phyloP scores from a whole-genome alignment of 2,329 filamentous ascomycete species.

The Hymenoscyphus fraxineus region DNA sequence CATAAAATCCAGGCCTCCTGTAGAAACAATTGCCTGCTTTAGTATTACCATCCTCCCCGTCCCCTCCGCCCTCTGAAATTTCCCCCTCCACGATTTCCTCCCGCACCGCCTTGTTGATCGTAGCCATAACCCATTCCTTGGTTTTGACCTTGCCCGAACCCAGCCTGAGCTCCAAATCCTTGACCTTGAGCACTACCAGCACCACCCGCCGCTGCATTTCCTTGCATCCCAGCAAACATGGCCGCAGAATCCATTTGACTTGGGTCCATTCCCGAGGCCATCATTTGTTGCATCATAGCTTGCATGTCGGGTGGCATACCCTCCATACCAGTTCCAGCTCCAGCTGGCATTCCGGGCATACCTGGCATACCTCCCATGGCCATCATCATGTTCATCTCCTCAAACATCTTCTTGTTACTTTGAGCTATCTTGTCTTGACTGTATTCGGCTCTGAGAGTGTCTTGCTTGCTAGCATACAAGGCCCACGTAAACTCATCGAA shows the following conservation, averaged over 20 bases:
- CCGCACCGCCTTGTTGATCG: slow-evolving; percentile 28
- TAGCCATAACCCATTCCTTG: slow-evolving; percentile 32
- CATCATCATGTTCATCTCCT: slow-evolving; percentile 70
- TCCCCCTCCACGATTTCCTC: slow-evolving; percentile 28
- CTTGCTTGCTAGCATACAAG: slow-evolving; percentile 86
- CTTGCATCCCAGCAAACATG: slow-evolving; percentile 59
- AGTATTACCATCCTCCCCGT: slow-evolving; percentile 20
- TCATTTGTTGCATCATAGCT: slow-evolving; percentile 68
- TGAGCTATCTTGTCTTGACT: slow-evolving; percentile 60
- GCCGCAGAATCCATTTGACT: slow-evolving; percentile 62
- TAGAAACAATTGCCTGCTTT: not conserved
- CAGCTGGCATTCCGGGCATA: slow-evolving; percentile 41
- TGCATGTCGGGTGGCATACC: slow-evolving; percentile 65
- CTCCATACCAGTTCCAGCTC: slow-evolving; percentile 47
- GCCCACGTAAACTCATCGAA: slow-evolving; percentile 99
- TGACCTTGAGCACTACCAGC: slow-evolving; percentile 46
- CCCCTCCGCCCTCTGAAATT: slow-evolving; percentile 33
- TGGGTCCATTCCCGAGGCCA: slow-evolving; percentile 61
- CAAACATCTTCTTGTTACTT: slow-evolving; percentile 75
- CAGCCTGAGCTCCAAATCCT: slow-evolving; percentile 49
- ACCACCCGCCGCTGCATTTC: slow-evolving; percentile 38
- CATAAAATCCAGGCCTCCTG: not conserved
- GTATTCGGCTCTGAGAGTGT: slow-evolving; percentile 72
- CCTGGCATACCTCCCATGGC: slow-evolving; percentile 45
- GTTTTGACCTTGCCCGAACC: slow-evolving; percentile 40